These are phyloP conservation scores for Cyclostephanos invisitatus DNA, from an alignment of 108 stramenopile species.

Conservation along the genomic window DNA sequence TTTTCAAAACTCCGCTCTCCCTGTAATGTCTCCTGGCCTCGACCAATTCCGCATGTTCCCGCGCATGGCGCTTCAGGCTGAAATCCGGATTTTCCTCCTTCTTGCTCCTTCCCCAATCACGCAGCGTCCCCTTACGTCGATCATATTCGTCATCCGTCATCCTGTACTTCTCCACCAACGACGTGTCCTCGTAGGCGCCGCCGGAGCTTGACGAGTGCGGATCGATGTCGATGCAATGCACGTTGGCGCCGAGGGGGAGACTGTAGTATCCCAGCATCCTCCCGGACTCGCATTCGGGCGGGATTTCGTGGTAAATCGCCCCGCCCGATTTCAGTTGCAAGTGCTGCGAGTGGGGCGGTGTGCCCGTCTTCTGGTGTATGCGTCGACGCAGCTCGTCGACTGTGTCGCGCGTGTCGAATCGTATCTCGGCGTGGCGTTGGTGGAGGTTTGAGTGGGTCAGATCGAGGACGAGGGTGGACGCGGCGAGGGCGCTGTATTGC, in stretches of 20 bases:
- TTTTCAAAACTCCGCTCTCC: constrained; percentile 59
- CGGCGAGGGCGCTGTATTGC: constrained; percentile 55
- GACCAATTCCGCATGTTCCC: constrained; percentile 69
- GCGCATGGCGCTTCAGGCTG: constrained; percentile 76
- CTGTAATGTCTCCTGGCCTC: constrained; percentile 67
- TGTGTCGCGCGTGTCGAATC: constrained; percentile 90
- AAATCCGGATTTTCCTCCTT: constrained; percentile 84
- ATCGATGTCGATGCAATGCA: constrained; percentile 92
- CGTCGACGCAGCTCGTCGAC: constrained; percentile 66
- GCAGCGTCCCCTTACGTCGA: constrained; percentile 86
- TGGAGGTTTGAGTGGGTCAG: constrained; percentile 93
- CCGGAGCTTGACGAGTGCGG: constrained; percentile 78
- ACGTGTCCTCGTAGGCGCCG: constrained; percentile 91
- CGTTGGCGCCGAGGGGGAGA: constrained; percentile 74
- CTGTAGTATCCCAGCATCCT: constrained; percentile 92
- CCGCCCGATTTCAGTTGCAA: constrained; percentile 76
- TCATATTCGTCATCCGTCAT: constrained; percentile 97
- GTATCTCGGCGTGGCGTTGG: constrained; percentile 93
- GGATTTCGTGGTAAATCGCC: constrained; percentile 58
- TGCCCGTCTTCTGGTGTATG: constrained; percentile 94
- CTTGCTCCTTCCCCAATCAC: constrained; percentile 89
- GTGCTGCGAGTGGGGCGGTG: constrained; percentile 83
- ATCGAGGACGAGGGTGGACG: constrained; percentile 69
- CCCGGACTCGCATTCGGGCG: constrained; percentile 51
- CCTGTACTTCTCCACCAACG: constrained; percentile 88